These are phyloP conservation scores for Didymella pomorum DNA, from an alignment of 2,329 filamentous ascomycete species.

Conservation along the genomic window DNA sequence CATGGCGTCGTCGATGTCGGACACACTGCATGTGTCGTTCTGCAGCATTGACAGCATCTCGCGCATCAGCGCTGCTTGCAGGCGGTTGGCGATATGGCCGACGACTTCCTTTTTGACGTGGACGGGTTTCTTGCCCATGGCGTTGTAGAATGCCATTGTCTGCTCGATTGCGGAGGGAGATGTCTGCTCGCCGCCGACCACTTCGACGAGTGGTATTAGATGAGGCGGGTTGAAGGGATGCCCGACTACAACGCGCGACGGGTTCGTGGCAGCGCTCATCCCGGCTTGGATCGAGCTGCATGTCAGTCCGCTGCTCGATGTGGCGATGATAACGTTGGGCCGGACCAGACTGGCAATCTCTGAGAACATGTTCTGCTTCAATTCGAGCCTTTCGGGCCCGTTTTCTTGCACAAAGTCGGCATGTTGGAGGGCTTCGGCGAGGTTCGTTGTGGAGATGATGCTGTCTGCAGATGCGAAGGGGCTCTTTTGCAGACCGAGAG, in stretches of 20 bases:
- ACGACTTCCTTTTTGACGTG: conserved; percentile 48
- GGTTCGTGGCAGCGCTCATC: conserved; percentile 21
- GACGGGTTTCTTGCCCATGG: conserved; percentile 51
- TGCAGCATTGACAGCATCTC: conserved; percentile 27
- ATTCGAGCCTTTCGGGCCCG: conserved; percentile 52
- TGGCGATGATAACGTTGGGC: conserved; percentile 51
- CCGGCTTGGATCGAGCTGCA: conserved; percentile 41
- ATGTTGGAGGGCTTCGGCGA: conserved; percentile 22
- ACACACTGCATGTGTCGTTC: conserved; percentile 24
- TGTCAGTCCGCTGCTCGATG: conserved; percentile 52
- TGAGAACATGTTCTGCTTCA: conserved; percentile 52
- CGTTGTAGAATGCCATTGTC: conserved; percentile 52
- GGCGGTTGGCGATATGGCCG: conserved; percentile 57
- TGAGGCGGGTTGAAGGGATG: conserved; percentile 61
- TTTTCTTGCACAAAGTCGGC: conserved; percentile 52
- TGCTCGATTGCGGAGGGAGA: conserved; percentile 26
- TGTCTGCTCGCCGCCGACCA: conserved; percentile 45
- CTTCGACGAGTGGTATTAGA: conserved; percentile 58
- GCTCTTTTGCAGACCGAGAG: conserved; percentile 20
- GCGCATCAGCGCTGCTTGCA: conserved; percentile 47
- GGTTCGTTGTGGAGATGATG: conserved; percentile 22
- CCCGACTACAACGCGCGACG: conserved; percentile 48
- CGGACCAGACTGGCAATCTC: conserved; percentile 44
- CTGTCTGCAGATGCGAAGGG: conserved; percentile 12
- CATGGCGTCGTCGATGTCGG: conserved; percentile 30